Evolutionary conservation across 192 early-diverging fungal species (phyloP).

Genomic region (Rhizoclosmatium sp.): DNA sequence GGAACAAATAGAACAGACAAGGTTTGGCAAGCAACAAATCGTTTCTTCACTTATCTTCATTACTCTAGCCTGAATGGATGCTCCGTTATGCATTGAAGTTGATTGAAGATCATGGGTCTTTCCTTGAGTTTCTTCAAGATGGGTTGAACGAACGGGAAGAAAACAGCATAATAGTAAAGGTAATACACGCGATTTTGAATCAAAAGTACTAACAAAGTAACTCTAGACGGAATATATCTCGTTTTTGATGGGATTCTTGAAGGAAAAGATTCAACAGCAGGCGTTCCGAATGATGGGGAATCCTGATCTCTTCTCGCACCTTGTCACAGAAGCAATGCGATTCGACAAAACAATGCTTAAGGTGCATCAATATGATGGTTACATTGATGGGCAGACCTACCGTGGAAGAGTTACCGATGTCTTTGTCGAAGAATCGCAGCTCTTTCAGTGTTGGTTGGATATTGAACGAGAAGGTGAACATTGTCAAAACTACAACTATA

Average conservation of each 20-base stretch:
- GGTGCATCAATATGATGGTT: slow-evolving; percentile 8
- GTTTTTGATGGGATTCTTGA: slow-evolving; percentile 15
- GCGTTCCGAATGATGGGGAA: slow-evolving; percentile 1
- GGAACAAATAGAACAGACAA: slow-evolving; percentile 23
- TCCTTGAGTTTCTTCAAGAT: slow-evolving; percentile 23
- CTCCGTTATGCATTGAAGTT: slow-evolving; percentile 17
- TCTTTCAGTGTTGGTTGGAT: slow-evolving; percentile 11
- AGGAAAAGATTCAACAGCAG: not conserved
- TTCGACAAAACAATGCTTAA: slow-evolving; percentile 29
- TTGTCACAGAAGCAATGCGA: slow-evolving; percentile 28
- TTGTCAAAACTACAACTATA: too few species aligned
- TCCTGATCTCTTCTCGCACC: slow-evolving; percentile 17
- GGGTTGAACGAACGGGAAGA: slow-evolving; percentile 7
- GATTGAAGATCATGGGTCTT: slow-evolving; percentile 7
- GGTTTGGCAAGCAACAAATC: not conserved
- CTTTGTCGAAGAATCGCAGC: slow-evolving; percentile 4
- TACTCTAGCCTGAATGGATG: slow-evolving; percentile 26
- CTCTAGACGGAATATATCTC: slow-evolving; percentile 29
- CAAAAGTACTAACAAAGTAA: not conserved
- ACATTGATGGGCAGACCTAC: not conserved
- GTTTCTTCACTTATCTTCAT: too few species aligned
- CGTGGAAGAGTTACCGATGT: not conserved
- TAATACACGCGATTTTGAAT: too few species aligned
- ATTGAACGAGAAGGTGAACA: slow-evolving; percentile 14
- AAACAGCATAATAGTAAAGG: slow-evolving; percentile 10